phyloP scores from a whole-genome alignment of 495 filamentous ascomycete species.

The Clavariopsis aquatica region DNA sequence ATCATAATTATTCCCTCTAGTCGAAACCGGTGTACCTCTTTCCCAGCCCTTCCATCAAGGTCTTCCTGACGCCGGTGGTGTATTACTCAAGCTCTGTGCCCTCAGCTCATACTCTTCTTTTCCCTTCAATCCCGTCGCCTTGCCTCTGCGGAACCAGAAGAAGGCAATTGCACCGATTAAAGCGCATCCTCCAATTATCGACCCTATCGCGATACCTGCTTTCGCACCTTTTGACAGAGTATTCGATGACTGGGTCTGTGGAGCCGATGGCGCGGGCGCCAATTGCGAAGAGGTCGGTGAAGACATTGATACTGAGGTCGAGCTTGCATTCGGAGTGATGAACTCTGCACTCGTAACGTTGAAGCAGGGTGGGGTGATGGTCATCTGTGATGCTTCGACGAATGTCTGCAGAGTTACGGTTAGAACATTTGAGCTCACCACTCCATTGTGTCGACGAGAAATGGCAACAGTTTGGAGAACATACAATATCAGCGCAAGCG shows the following conservation, averaged over 20 bases:
- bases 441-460: no score
- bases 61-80: not conserved
- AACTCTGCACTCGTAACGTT: constrained; percentile 50
- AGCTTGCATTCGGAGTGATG: constrained; percentile 6
- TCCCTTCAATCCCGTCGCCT: constrained; percentile 1
- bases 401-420: no score
- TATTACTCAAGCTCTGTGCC: constrained; percentile 11
- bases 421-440: no score
- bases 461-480: no score
- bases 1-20: no score
- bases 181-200: constrained; percentile 43
- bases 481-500: constrained; percentile 52
- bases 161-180: constrained; percentile 6
- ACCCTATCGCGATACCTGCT: constrained; percentile 53
- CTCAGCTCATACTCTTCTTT: constrained; percentile 12
- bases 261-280: constrained; percentile 12
- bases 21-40: no score
- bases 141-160: constrained; percentile 7
- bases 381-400: constrained; percentile 48
- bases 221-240: constrained; percentile 50
- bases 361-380: constrained; percentile 51
- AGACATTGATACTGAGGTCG: constrained; percentile 21
- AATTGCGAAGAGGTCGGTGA: constrained; percentile 12
- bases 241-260: constrained; percentile 17
- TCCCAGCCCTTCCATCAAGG: no score